Percentiles rank a stretch among this genome's conserved stretches.
phyloP scores from a whole-genome alignment of 768 basidiomycete genomes.

The Agrocybe praecox region DNA sequence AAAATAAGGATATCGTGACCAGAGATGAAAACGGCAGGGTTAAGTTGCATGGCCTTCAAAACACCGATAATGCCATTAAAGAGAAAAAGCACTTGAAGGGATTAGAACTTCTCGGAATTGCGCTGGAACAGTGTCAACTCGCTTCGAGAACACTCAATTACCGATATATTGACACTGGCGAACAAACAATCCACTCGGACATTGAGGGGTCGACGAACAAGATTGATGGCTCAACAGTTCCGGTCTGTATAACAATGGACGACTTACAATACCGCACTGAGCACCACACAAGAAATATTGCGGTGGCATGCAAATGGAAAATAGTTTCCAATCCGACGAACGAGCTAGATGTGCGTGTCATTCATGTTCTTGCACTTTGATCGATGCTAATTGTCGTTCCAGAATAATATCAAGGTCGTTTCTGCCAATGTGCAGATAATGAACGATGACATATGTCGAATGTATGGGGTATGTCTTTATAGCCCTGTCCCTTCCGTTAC shows the following conservation, averaged over 20 bases:
- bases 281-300: conserved; percentile 1
- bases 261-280: neutral
- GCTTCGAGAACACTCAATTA: too few species aligned
- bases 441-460: conserved; percentile 26
- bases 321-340: neutral
- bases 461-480: conserved; percentile 21
- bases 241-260: neutral
- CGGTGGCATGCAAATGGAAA: conserved; percentile 17
- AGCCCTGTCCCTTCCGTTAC: neutral
- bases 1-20: too few species aligned
- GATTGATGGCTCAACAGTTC: conserved; percentile 15
- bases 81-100: too few species aligned
- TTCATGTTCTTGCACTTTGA: neutral
- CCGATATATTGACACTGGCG: too few species aligned
- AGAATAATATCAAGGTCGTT: neutral
- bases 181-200: conserved; percentile 7
- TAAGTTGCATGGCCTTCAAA: too few species aligned
- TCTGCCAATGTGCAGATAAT: conserved; percentile 17
- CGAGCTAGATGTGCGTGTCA: neutral
- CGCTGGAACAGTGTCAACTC: too few species aligned
- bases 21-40: too few species aligned
- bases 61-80: too few species aligned
- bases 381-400: neutral
- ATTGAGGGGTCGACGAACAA: conserved; percentile 14
- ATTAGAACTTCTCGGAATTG: too few species aligned